Conservation (phyloP, 73 alveolate species). For the Uronychia setigera region DNA sequence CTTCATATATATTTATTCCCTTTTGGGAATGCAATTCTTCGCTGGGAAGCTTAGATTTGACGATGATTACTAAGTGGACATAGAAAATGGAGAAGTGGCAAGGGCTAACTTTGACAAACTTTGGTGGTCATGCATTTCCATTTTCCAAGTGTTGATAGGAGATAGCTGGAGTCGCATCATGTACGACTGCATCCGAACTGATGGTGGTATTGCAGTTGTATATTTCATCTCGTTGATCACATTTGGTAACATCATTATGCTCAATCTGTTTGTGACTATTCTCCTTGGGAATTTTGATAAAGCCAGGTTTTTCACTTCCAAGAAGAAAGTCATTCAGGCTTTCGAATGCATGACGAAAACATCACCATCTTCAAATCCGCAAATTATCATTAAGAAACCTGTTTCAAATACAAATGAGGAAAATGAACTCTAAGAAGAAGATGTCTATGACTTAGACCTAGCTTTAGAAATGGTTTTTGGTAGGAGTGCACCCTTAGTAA, state of each 20-base stretch:
- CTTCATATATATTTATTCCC: conserved; percentile 30
- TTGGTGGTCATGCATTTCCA: conserved; percentile 37
- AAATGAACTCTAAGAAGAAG: too few relatives aligned
- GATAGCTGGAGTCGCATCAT: conserved; percentile 47
- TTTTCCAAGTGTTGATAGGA: conserved; percentile 49
- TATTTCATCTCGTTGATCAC: conserved; percentile 10
- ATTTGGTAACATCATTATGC: conserved; percentile 38
- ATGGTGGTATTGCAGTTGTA: neutral
- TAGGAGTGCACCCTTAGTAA: neutral
- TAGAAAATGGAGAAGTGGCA: conserved; percentile 24
- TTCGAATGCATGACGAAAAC: too few relatives aligned
- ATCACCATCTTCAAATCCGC: too few relatives aligned
- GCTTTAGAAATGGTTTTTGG: neutral
- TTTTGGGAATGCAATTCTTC: conserved; percentile 42
- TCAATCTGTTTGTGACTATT: conserved; percentile 44
- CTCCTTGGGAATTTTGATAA: conserved; percentile 47
- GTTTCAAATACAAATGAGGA: too few relatives aligned
- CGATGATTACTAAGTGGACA: conserved; percentile 10
- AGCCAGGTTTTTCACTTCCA: conserved; percentile 15
- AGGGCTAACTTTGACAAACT: conserved; percentile 57
- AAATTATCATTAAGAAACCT: too few relatives aligned
- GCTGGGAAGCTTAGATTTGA: conserved; percentile 24
- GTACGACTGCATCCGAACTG: conserved; percentile 29
- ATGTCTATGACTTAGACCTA: too few relatives aligned
- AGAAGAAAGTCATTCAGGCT: neutral